Percentiles rank a stretch among this genome's conserved stretches.
Evolutionary conservation across 768 basidiomycete genomes (phyloP).

Genomic region (Tricholoma saponaceum): DNA sequence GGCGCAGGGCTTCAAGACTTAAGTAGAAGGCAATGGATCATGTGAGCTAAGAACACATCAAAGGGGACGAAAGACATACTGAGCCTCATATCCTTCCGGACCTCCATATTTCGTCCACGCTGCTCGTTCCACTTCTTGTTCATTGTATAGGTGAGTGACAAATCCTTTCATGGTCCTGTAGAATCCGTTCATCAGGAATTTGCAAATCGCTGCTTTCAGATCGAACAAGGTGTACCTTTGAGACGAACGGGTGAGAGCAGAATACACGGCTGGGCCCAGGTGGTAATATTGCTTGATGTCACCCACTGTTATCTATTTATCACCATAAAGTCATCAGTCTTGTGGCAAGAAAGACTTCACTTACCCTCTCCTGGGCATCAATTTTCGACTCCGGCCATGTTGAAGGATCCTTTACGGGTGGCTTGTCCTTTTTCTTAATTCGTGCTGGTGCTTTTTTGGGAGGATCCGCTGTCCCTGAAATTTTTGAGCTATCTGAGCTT

Average conservation of each 20-base stretch:
- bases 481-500: neutral
- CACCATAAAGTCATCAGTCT: neutral
- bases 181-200: neutral
- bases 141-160: slow-evolving; percentile 8
- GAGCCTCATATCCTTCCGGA: slow-evolving; percentile 8
- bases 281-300: neutral
- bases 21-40: neutral
- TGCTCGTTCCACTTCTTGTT: slow-evolving; percentile 16
- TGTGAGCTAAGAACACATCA: neutral
- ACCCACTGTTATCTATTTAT: neutral
- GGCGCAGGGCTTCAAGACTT: neutral
- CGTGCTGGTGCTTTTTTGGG: neutral
- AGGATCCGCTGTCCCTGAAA: neutral
- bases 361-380: neutral
- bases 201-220: neutral
- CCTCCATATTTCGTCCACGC: slow-evolving; percentile 23
- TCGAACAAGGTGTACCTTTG: neutral
- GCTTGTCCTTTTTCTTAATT: neutral
- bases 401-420: neutral
- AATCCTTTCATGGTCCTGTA: neutral
- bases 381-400: neutral
- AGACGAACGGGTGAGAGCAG: neutral
- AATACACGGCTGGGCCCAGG: neutral
- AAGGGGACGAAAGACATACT: slow-evolving; percentile 13
- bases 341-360: neutral